Conservation (phyloP, 768 basidiomycete genomes). For the Boletus reticulatus region DNA sequence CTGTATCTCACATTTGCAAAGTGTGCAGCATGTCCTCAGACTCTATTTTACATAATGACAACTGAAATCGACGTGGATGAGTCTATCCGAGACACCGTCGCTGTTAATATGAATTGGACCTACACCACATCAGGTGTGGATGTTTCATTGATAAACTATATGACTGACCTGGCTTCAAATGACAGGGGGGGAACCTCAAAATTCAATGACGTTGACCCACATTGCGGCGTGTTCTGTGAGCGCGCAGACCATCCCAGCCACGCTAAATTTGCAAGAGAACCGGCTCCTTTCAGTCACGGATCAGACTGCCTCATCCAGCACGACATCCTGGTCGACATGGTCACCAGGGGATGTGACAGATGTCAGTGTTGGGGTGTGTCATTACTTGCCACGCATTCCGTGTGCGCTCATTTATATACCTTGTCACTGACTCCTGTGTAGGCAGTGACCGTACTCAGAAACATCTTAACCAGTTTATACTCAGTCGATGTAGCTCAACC, state of each 20-base stretch:
- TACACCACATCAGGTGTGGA: neutral
- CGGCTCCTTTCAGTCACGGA: neutral
- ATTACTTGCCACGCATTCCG: neutral
- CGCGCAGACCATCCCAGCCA: neutral
- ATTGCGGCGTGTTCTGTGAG: neutral
- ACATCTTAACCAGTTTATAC: too few species aligned
- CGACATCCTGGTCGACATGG: neutral
- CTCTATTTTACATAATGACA: too few species aligned
- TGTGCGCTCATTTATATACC: neutral
- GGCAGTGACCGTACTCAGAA: neutral
- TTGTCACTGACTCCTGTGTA: neutral
- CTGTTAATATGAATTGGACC: too few species aligned
- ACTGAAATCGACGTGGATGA: too few species aligned
- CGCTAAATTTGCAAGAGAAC: neutral
- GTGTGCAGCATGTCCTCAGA: too few species aligned
- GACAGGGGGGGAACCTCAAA: neutral
- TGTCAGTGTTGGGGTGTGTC: neutral
- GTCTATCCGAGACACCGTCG: too few species aligned
- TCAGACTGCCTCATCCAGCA: neutral
- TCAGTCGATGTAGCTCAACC: too few species aligned
- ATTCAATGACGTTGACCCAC: neutral
- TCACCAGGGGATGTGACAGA: neutral
- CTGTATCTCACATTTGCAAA: neutral
- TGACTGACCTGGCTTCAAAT: neutral
- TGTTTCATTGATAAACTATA: too few species aligned